Base-by-base conservation (phyloP, 805 yeast species). In the Candida schatavii region DNA sequence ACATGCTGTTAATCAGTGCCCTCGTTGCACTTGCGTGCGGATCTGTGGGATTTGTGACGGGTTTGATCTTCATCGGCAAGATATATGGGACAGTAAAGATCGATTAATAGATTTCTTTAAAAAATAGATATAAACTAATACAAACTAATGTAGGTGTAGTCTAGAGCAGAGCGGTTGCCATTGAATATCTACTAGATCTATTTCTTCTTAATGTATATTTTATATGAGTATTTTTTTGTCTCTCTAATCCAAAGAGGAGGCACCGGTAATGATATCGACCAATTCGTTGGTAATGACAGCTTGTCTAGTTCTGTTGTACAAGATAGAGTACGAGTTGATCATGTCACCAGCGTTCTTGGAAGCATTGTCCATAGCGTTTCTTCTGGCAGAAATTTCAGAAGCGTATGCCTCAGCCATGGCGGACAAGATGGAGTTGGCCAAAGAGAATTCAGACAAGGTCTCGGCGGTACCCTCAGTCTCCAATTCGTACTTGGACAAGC, bases 191-290 rank as follows among this genome's bases (percentile, higher is more conserved):
- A n/a, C n/a, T n/a, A n/a, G n/a, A n/a, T n/a, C n/a, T n/a, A n/a
- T n/a, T n/a, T n/a, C n/a, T n/a, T n/a, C n/a, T n/a, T n/a, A n/a
- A n/a, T n/a, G n/a, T n/a, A n/a, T n/a, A 29, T 29, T 29, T 29
- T 18, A 29, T 29, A 17, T 5, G 13, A 22, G 15, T 31, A 17
- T 31, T 17, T n/a, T 17, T 5, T 29, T 13, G 15, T 7, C 19
- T 31, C 18, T 31, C 50, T 85, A 91, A 77, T 86, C 96, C 75
- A 93, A 83, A 46, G 98, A 88, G 51, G 98, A 88, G 62, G 99
- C 99, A 89, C 99, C 99, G 61, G 99, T 93, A 71, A 93, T 91
- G 64, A 93, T 93, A 76, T 93, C 99, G 64, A 93, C 99, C 83
- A 93, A 78, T 80, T 93, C 99, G 82, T 93, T 93, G 73, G 98